These are phyloP conservation scores for Stropharia rugosoannulata DNA, from an alignment of 768 basidiomycete genomes.

Conservation along the genomic window DNA sequence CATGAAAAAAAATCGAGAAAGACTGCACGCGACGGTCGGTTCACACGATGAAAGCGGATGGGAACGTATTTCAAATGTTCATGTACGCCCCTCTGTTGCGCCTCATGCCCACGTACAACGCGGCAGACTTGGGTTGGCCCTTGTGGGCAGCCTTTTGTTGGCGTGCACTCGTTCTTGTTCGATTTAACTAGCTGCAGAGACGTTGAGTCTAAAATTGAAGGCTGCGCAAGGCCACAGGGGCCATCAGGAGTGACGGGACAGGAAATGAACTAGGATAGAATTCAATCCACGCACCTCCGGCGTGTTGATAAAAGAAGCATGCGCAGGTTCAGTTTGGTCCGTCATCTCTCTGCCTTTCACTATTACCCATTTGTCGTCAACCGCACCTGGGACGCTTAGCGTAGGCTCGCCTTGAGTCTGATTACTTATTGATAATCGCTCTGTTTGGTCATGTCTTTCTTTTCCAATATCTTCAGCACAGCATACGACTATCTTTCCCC, in stretches of 20 bases:
- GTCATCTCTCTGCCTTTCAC: constrained; percentile 3
- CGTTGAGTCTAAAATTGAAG: neutral
- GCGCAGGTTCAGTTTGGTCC: constrained; percentile 5
- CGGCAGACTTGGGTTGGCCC: neutral
- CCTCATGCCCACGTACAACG: neutral
- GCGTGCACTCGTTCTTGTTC: neutral
- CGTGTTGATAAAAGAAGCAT: constrained; percentile 9
- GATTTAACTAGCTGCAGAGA: neutral
- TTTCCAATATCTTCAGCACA: constrained; percentile 47
- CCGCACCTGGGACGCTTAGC: constrained; percentile 2
- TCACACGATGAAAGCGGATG: constrained; percentile 22
- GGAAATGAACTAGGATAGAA: neutral
- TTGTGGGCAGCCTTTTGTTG: neutral
- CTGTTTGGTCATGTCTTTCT: constrained; percentile 32
- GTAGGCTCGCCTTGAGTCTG: constrained; percentile 4
- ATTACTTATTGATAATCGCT: constrained; percentile 21
- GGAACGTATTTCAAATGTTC: no score
- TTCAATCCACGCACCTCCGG: neutral
- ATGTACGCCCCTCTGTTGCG: neutral
- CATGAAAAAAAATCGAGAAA: no score
- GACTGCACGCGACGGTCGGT: no score
- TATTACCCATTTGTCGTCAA: neutral
- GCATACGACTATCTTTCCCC: constrained; percentile 61
- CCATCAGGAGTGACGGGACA: neutral
- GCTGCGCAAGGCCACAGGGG: neutral